These are phyloP conservation scores for Ceratobasidium sp. DNA, from an alignment of 1,284 basidiomycete genomes.

Conservation along the genomic window DNA sequence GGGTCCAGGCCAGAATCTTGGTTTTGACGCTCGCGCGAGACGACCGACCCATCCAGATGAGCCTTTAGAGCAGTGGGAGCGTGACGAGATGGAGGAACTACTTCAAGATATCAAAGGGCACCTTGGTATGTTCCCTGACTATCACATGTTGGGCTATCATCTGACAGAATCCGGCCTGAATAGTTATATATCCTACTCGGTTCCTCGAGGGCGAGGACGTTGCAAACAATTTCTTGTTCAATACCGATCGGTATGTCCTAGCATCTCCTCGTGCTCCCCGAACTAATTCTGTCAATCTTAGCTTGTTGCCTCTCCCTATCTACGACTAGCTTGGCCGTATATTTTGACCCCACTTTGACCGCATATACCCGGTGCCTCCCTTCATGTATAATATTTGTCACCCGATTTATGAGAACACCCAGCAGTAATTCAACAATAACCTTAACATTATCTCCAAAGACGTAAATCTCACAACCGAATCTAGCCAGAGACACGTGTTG, in stretches of 20 bases:
- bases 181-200: conserved; percentile 80
- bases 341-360: background rate
- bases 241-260: conserved; percentile 72
- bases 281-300: too few species aligned
- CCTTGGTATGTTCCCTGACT: conserved; percentile 64
- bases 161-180: conserved; percentile 5
- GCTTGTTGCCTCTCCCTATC: conserved; percentile 65
- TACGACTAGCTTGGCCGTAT: conserved; percentile 52
- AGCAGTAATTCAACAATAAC: background rate
- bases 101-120: conserved; percentile 81
- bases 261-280: too few species aligned
- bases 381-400: conserved; percentile 8
- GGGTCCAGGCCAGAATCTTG: conserved; percentile 13
- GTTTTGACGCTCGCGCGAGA: conserved; percentile 38
- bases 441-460: background rate
- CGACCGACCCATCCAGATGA: conserved; percentile 61
- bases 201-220: conserved; percentile 89
- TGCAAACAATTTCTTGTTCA: conserved; percentile 89
- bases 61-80: conserved; percentile 81
- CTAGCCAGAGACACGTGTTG: background rate
- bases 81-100: conserved; percentile 86
- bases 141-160: background rate
- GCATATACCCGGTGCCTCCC: conserved; percentile 15
- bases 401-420: background rate
- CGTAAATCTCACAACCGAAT: background rate